Evolutionary conservation across 306 rosid species (phyloP), one percentile per base, ranked within the genome.

Genomic region (Luffa acutangula): DNA sequence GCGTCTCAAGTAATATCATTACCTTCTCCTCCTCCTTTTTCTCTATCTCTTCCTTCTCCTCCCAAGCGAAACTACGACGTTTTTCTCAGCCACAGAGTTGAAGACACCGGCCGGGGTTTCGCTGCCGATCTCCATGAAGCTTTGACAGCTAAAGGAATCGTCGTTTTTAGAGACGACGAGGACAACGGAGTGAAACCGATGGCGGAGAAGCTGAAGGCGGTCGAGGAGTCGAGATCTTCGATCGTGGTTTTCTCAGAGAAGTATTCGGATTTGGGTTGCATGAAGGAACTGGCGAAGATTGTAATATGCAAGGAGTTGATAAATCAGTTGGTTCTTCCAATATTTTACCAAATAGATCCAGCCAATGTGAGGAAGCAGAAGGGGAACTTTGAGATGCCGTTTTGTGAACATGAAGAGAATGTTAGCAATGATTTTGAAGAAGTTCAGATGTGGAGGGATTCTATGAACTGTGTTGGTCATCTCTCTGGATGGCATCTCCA

Each of bases 331-430:
- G 87, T 88, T 69, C 81, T 71, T 60, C 88, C 91, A 0, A 78
- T 88, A 53, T 88, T 88, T 82, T 83, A 79, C 69, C 41, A 84
- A 18, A 85, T 86, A 1, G 87, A 88, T 78, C 89, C 89, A 56
- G 85, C 85, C 0, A 39, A 7, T 18, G 88, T 86, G 15, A 77
- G 91, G 48, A 83, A 81, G 56, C 84, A 84, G 31, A 75, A 48
- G 46, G 85, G 67, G 1, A 69, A 59, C 73, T 81, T 81, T 57
- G 78, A 37, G 12, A 54, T 7, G 20, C 80, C 82, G 0, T 79
- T 83, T 84, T 12, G 42, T 25, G 54, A 67, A 31, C 85, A 81
- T 59, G 89, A 81, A 79, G 80, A 0, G 2, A 79, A 78, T 18
- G 37, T 59, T 79, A 69, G 66, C 33, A 13, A 25, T 41, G 12